phyloP scores from a whole-genome alignment of 805 yeast genomes.

The Saccharomycopsis babjevae region DNA sequence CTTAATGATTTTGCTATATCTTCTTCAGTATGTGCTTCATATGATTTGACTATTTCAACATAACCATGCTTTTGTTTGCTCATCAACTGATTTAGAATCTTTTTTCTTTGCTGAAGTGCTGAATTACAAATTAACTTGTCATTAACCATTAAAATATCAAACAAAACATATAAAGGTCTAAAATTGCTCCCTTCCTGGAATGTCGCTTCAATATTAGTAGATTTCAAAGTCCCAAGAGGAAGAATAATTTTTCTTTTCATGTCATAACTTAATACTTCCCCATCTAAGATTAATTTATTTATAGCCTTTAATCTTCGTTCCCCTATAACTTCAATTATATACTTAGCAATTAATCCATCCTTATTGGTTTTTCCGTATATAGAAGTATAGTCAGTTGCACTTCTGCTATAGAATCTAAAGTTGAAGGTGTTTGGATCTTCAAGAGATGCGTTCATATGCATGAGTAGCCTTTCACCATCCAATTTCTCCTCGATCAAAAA shows the following conservation, averaged over 20 bases:
- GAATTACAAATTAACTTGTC: slow-evolving; percentile 47
- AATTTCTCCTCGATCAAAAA: slow-evolving; percentile 82
- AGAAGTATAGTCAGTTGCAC: slow-evolving; percentile 62
- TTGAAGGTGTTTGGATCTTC: slow-evolving; percentile 10
- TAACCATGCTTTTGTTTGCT: slow-evolving; percentile 33
- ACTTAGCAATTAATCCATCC: slow-evolving; percentile 45
- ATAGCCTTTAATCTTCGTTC: slow-evolving; percentile 22
- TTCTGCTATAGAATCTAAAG: slow-evolving; percentile 50
- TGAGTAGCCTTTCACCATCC: slow-evolving; percentile 83
- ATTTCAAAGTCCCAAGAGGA: slow-evolving; percentile 75
- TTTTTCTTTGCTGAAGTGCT: slow-evolving; percentile 48
- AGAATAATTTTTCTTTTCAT: slow-evolving; percentile 41
- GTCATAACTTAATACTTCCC: slow-evolving; percentile 91
- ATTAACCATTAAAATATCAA: slow-evolving; percentile 66
- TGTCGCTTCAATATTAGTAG: slow-evolving; percentile 47
- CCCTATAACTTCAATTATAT: slow-evolving; percentile 33
- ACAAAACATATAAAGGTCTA: slow-evolving; percentile 51
- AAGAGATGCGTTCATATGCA: slow-evolving; percentile 46
- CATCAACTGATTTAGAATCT: slow-evolving; percentile 36
- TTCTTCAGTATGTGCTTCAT: slow-evolving; percentile 32
- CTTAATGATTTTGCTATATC: slow-evolving; percentile 50
- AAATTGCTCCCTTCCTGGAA: slow-evolving; percentile 27
- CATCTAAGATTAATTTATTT: slow-evolving; percentile 49
- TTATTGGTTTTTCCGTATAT: slow-evolving; percentile 49
- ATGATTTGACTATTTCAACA: slow-evolving; percentile 39